A percentile compares a stretch with the other conserved stretches of the same genome.
phyloP scores from a whole-genome alignment of 345 rosid genomes.

The Pistacia vera region DNA sequence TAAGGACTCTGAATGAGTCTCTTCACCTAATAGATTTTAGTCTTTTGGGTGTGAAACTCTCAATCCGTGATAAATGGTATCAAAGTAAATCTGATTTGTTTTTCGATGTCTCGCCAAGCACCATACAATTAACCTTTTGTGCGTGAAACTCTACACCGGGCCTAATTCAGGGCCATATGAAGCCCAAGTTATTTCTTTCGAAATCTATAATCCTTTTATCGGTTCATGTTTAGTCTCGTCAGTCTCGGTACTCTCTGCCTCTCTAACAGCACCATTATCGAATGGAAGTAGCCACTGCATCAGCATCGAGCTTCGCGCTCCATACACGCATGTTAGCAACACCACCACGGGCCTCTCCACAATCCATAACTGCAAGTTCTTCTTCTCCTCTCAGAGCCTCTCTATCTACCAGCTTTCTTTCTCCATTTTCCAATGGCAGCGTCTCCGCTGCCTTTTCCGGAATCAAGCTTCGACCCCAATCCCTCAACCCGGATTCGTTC shows the following conservation, averaged over 20 bases:
- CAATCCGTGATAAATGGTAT: too few relatives aligned
- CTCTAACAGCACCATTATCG: neutral
- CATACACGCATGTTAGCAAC: slow-evolving; percentile 42
- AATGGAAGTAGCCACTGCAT: slow-evolving; percentile 58
- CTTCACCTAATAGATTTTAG: too few relatives aligned
- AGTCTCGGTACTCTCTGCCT: neutral
- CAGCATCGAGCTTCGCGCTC: slow-evolving; percentile 48
- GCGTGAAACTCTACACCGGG: neutral
- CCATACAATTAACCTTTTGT: too few relatives aligned
- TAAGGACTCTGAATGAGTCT: too few relatives aligned
- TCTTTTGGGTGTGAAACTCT: too few relatives aligned
- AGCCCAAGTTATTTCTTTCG: neutral
- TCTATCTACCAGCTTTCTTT: slow-evolving; percentile 49
- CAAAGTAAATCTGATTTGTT: too few relatives aligned
- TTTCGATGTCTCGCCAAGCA: too few relatives aligned
- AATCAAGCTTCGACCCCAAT: slow-evolving; percentile 43
- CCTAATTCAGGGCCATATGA: neutral
- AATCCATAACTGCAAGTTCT: slow-evolving; percentile 24
- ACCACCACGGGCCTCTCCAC: slow-evolving; percentile 29
- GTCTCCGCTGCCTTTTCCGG: slow-evolving; percentile 55
- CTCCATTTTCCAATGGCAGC: slow-evolving; percentile 52
- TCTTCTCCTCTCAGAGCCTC: slow-evolving; percentile 44
- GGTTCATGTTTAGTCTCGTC: neutral
- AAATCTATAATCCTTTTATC: slow-evolving; percentile 1
- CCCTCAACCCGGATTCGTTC: slow-evolving; percentile 49